These are phyloP conservation scores for Trichoderma sp. DNA, from an alignment of 2,329 filamentous ascomycete species.

Conservation along the genomic window DNA sequence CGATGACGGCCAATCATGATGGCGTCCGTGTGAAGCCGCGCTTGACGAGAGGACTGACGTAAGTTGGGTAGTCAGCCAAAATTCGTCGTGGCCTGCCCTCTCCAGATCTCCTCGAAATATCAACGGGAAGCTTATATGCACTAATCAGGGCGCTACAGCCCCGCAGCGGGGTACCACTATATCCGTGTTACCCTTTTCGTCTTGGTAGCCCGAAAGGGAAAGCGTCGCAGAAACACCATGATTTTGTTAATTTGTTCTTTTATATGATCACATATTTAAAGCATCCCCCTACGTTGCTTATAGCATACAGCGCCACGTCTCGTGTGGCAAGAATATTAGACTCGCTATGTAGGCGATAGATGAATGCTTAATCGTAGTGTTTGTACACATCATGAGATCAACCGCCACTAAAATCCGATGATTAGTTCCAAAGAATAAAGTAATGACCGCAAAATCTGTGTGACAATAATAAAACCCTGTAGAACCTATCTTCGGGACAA, in stretches of 20 bases:
- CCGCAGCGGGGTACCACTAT: background rate
- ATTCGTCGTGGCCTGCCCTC: conserved; percentile 15
- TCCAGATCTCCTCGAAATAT: background rate
- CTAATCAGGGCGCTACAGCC: background rate
- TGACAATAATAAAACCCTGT: too few species aligned
- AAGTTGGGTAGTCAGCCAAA: conserved; percentile 20
- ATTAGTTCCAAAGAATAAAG: too few species aligned
- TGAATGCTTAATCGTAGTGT: too few species aligned
- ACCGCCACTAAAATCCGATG: too few species aligned
- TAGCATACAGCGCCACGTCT: too few species aligned
- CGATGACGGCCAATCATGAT: conserved; percentile 9
- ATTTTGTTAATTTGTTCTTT: too few species aligned
- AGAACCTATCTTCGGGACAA: background rate
- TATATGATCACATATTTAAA: background rate
- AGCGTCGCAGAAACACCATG: background rate
- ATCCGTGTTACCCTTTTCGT: background rate
- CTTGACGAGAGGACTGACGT: conserved; percentile 15
- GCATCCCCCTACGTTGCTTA: too few species aligned
- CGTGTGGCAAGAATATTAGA: too few species aligned
- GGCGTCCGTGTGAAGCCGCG: background rate
- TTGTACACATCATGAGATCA: too few species aligned
- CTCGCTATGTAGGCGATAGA: too few species aligned
- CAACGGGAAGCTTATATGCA: background rate
- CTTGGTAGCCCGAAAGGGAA: background rate
- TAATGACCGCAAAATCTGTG: too few species aligned